These are phyloP conservation scores for Plasmodium adleri DNA, from an alignment of 169 alveolate genomes.

Conservation along the genomic window DNA sequence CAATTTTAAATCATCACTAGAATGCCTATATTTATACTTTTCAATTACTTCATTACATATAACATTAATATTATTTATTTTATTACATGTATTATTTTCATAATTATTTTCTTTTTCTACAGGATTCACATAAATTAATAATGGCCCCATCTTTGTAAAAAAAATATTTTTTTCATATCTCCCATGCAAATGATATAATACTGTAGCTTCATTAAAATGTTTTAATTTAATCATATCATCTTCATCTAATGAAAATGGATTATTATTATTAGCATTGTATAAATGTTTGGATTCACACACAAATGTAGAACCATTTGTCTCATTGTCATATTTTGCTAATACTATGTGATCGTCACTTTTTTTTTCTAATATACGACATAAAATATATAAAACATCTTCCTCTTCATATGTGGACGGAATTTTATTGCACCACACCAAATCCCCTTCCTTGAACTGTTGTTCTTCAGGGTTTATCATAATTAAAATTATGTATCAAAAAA, in stretches of 20 bases:
- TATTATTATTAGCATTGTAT: constrained; percentile 28
- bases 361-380: constrained; percentile 36
- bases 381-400: constrained; percentile 9
- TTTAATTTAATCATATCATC: constrained; percentile 56
- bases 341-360: constrained; percentile 33
- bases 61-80: not conserved
- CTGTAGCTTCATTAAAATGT: constrained; percentile 40
- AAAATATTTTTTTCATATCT: constrained; percentile 34
- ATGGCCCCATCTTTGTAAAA: constrained; percentile 74
- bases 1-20: constrained; percentile 3
- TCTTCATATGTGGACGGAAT: constrained; percentile 21
- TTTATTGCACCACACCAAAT: constrained; percentile 61
- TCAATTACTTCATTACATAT: constrained; percentile 18
- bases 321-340: constrained; percentile 17
- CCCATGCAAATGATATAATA: constrained; percentile 35
- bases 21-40: constrained; percentile 11
- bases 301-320: constrained; percentile 24
- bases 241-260: constrained; percentile 37
- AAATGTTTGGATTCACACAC: constrained; percentile 4
- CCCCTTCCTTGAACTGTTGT: constrained; percentile 39
- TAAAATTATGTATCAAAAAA: not conserved
- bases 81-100: not conserved
- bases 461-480: constrained; percentile 8
- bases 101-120: not conserved
- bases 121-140: constrained; percentile 51